Evolutionary conservation across 2,329 filamentous ascomycete species (phyloP), one percentile per base, ranked within the genome.

Genomic region (Dothistroma septosporum): DNA sequence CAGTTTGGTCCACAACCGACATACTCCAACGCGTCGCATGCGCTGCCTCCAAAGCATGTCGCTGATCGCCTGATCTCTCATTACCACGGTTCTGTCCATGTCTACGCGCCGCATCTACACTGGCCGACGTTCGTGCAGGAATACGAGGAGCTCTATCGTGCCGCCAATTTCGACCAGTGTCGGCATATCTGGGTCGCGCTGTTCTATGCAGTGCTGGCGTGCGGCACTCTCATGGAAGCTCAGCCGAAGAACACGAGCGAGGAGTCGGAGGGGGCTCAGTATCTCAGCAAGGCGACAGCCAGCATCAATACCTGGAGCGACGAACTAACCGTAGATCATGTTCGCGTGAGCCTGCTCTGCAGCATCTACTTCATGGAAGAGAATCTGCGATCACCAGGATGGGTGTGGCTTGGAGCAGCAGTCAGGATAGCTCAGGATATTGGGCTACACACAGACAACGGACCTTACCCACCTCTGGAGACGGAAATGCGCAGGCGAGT

Each of bases 341-440:
- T 86, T 1, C 84, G 91, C 55, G 81, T 87, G 0, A 81, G 89
- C 12, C 79, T 94, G 24, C 80, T 97, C 19, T 83, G 89, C 50
- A 88, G 89, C 61, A 83, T 96, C 24, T 95, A 89, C 65, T 83
- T 96, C 44, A 87, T 88, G 66, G 94, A 97, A 76, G 86, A 89
- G 76, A 97, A 97, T 70, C 79, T 92, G 55, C 92, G 89, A 73
- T 91, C 91, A 2, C 87, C 90, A 0, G 91, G 91, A 12, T 96
- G 90, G 85, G 87, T 87, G 19, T 96, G 91, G 90, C 80, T 96
- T 22, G 91, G 90, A 1, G 87, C 83, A 37, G 89, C 92, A 0
- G 86, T 96, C 22, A 83, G 90, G 54, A 87, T 89, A 56, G 89
- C 89, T 0, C 93, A 97, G 72, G 90, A 94, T 66, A 81, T 97